These are phyloP conservation scores for Fraxinus nigra DNA, from an alignment of 305 asterid genomes.

Conservation along the genomic window DNA sequence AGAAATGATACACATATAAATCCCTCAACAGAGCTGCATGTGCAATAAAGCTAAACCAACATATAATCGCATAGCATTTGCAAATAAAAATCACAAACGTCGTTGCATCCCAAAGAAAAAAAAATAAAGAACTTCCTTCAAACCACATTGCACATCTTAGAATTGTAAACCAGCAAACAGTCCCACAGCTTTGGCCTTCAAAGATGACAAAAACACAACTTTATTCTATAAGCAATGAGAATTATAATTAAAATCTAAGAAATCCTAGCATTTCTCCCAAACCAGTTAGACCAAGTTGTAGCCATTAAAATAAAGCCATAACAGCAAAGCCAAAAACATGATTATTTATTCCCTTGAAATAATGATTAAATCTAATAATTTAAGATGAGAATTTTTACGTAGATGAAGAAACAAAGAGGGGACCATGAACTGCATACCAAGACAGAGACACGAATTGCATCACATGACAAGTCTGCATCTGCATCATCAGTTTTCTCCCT, in stretches of 20 bases:
- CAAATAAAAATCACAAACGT: not conserved
- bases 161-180: not conserved
- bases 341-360: not conserved
- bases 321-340: not conserved
- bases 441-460: constrained; percentile 97
- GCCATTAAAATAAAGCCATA: not conserved
- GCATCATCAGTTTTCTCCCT: constrained; percentile 69
- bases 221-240: not conserved
- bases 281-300: not conserved
- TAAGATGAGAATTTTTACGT: not conserved
- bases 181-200: not conserved
- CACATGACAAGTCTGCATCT: constrained; percentile 62
- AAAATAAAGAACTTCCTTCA: not conserved
- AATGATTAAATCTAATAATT: not conserved
- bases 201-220: constrained; percentile 4
- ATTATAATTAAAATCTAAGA: not conserved
- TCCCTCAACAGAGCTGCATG: not conserved
- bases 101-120: not conserved
- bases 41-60: not conserved
- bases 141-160: not conserved
- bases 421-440: constrained; percentile 53
- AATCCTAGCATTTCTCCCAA: not conserved
- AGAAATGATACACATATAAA: constrained; percentile 1
- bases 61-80: not conserved
- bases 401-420: constrained; percentile 14